phyloP scores from a whole-genome alignment of 371 early-diverging fungal genomes.

The Mucor irregularis region DNA sequence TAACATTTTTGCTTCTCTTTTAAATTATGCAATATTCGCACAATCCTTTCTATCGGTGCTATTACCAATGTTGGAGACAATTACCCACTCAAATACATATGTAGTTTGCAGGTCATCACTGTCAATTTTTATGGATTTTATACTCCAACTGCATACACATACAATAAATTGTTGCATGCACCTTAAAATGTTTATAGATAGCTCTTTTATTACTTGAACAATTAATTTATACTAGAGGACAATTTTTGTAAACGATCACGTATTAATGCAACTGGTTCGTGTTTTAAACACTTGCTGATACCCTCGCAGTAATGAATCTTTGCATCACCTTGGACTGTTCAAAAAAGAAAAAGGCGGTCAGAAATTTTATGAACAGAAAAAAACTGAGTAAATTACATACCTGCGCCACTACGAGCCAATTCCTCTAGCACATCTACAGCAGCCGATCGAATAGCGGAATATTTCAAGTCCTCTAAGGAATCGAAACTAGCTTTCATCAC shows the following conservation, averaged over 20 bases:
- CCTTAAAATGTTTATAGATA: too few relatives aligned
- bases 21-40: too few relatives aligned
- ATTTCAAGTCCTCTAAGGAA: conserved; percentile 39
- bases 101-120: too few relatives aligned
- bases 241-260: conserved; percentile 24
- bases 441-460: conserved; percentile 49
- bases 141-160: too few relatives aligned
- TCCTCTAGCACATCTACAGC: conserved; percentile 38
- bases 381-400: conserved; percentile 9
- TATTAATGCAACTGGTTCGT: conserved; percentile 26
- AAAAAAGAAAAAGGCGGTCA: not conserved
- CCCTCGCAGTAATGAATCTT: conserved; percentile 7
- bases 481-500: conserved; percentile 20
- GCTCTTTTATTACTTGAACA: not conserved
- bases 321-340: conserved; percentile 14
- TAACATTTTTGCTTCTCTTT: too few relatives aligned
- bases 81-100: too few relatives aligned
- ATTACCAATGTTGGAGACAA: too few relatives aligned
- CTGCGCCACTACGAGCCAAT: not conserved
- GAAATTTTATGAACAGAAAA: not conserved
- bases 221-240: too few relatives aligned
- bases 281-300: conserved; percentile 7
- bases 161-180: too few relatives aligned
- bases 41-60: too few relatives aligned
- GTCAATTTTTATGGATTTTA: too few relatives aligned